phyloP scores from a whole-genome alignment of 352 stramenopile species.

The Pythium rhizo-oryzae region DNA sequence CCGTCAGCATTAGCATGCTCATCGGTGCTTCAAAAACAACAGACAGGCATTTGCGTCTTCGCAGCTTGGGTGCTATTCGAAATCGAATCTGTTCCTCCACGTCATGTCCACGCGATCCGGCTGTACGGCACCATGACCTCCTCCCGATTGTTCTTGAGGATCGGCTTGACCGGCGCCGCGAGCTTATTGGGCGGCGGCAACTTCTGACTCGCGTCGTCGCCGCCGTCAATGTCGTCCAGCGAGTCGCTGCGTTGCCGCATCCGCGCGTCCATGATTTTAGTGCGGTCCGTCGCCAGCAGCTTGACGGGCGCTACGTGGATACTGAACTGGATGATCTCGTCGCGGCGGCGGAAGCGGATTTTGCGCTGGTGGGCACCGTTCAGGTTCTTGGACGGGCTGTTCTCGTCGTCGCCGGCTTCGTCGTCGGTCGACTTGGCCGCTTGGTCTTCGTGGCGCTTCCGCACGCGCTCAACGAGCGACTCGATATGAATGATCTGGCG shows the following conservation, averaged over 20 bases:
- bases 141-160: slow-evolving; percentile 47
- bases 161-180: slow-evolving; percentile 50
- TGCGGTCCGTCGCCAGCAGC: slow-evolving; percentile 25
- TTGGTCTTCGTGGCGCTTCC: slow-evolving; percentile 34
- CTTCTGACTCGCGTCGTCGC: slow-evolving; percentile 2
- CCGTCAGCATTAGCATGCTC: no score
- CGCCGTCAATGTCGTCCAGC: slow-evolving; percentile 18
- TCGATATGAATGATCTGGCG: slow-evolving; percentile 61
- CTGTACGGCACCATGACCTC: slow-evolving; percentile 31
- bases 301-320: slow-evolving; percentile 1
- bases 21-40: no score
- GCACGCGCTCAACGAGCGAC: slow-evolving; percentile 55
- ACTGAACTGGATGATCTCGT: slow-evolving; percentile 7
- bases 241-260: slow-evolving; percentile 19
- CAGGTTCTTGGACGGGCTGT: background rate
- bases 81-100: background rate
- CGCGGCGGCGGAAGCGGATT: slow-evolving; percentile 7
- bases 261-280: slow-evolving; percentile 31
- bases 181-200: slow-evolving; percentile 50
- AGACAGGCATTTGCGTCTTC: background rate
- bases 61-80: background rate
- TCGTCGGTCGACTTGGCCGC: slow-evolving; percentile 26
- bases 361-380: background rate
- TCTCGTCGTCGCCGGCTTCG: slow-evolving; percentile 8
- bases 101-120: slow-evolving; percentile 6